Evolutionary conservation across 169 alveolate genomes (phyloP), one percentile per base, ranked within the genome.

Genomic region (Eimeria brunetti): DNA sequence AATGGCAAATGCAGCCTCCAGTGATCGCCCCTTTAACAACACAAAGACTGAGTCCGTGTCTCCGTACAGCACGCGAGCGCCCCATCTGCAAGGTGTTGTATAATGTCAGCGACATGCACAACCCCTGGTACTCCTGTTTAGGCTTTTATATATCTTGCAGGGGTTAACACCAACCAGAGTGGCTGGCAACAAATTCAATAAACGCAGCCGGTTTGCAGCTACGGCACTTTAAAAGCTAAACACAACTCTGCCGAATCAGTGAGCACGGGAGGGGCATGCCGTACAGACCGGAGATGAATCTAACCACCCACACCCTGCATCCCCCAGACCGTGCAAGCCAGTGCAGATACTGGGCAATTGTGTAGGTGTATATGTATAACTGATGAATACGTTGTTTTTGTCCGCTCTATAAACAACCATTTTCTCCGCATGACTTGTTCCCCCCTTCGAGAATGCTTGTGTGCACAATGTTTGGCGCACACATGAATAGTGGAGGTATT

Each of bases 21-120:
- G 89, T 44, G 96, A 95, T 14, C 95, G 93, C 22, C 94, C 95
- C 36, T 94, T 88, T 62, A 96, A 58, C 8, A 89, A 80, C 41
- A 99, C 99, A 99, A 99, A 99, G 33, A 99, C 98, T 30, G 99
- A 98, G 97, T 99, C 99, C 33, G 99, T 99, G 97, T 99, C 99
- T 9, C 99, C 99, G 96, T 99, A 99, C 69, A 99, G 96, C 69
- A 99, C 99, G 91, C 97, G 90, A 44, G 99, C 98, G 33, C 95
- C 78, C 95, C 95, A 96, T 88, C 97, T 96, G 94, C 69, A n/a
- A 58, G 5, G 83, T 20, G 83, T 14, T 73, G 51, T 53, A 73
- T 56, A 38, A 4, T 38, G n/a, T 33, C 53, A 38, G 14, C 56
- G 18, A 12, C 18, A 73, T 11, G 33, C 33, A 73, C 33, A 69